Evolutionary conservation across 305 asterid species (phyloP).

Genomic region (Fraxinus nigra): DNA sequence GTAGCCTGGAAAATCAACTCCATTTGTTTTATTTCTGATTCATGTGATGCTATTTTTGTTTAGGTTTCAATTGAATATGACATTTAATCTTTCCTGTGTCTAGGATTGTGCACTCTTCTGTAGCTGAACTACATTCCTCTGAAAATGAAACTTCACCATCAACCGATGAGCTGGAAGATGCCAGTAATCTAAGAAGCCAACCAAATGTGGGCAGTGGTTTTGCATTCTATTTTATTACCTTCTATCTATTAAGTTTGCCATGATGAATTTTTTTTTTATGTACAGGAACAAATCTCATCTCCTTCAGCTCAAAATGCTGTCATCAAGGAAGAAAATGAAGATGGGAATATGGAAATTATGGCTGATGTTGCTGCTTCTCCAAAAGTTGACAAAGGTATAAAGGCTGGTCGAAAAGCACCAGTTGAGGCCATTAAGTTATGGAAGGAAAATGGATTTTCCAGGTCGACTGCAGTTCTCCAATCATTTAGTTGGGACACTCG

Average conservation of each 20-base stretch:
- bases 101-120: constrained; percentile 72
- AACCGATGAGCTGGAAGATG: constrained; percentile 40
- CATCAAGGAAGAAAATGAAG: constrained; percentile 35
- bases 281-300: constrained; percentile 46
- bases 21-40: not conserved
- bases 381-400: constrained; percentile 40
- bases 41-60: not conserved
- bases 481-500: not conserved
- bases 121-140: constrained; percentile 48
- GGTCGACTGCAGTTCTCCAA: constrained; percentile 38
- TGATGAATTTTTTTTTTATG: constrained; percentile 1
- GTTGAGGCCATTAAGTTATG: constrained; percentile 52
- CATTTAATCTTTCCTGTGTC: constrained; percentile 18
- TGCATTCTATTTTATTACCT: constrained; percentile 6
- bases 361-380: constrained; percentile 41
- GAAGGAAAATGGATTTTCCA: constrained; percentile 90
- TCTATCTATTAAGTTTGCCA: not conserved
- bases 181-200: constrained; percentile 23
- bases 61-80: constrained; percentile 3
- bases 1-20: not conserved
- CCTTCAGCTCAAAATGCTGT: constrained; percentile 31
- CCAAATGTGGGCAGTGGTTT: constrained; percentile 36
- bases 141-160: constrained; percentile 33
- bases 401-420: constrained; percentile 76
- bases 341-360: constrained; percentile 30